phyloP scores from a whole-genome alignment of 2,329 filamentous ascomycete genomes.

The Ophiognomonia clavigignenti-juglandacearum region DNA sequence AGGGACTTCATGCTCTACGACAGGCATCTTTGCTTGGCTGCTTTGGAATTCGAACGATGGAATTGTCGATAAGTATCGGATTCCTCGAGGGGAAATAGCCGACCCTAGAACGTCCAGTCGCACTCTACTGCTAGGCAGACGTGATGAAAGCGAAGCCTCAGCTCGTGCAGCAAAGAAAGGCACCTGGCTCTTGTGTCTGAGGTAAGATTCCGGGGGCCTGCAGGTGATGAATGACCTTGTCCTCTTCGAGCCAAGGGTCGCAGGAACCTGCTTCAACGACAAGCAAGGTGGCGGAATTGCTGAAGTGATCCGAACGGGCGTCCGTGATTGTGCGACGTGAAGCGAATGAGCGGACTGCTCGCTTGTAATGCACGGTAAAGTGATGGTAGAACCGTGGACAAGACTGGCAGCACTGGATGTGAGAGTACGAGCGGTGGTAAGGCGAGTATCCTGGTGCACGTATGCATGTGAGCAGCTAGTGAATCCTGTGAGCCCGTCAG shows the following conservation, averaged over 20 bases:
- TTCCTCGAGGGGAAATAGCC: neutral
- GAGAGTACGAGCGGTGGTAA: conserved; percentile 1
- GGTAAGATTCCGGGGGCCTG: neutral
- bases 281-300: neutral
- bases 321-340: conserved; percentile 7
- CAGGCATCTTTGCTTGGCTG: conserved; percentile 22
- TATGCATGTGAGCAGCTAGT: neutral
- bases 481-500: conserved; percentile 3
- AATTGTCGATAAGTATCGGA: conserved; percentile 1
- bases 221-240: neutral
- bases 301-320: conserved; percentile 3
- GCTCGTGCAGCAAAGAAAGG: neutral
- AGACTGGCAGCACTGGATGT: conserved; percentile 1
- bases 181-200: neutral
- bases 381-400: neutral
- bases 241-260: too few species aligned
- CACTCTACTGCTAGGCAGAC: neutral
- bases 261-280: conserved; percentile 3
- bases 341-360: neutral
- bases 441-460: conserved; percentile 1
- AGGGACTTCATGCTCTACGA: conserved; percentile 25
- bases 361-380: conserved; percentile 4
- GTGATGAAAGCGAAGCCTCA: neutral
- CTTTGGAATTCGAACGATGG: conserved; percentile 19
- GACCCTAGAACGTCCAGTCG: neutral